Percentiles rank a stretch among this genome's conserved stretches.
These are phyloP conservation scores for Ustilago loliicola DNA, from an alignment of 1,284 basidiomycete species.

Conservation along the genomic window DNA sequence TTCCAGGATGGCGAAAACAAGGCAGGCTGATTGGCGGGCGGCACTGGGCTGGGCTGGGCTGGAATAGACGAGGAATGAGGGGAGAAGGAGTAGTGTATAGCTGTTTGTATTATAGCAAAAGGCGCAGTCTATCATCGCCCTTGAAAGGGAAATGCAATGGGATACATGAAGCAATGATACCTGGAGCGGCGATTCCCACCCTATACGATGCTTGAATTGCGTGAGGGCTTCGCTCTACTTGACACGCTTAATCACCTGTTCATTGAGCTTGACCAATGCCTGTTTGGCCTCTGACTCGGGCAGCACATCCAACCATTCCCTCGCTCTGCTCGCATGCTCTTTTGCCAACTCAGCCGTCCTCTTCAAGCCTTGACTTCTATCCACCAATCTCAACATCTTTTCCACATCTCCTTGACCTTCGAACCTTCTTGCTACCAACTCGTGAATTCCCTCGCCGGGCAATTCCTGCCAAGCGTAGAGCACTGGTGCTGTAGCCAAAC, in stretches of 20 bases:
- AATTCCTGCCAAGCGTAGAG: conserved; percentile 95
- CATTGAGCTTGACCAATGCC: conserved; percentile 58
- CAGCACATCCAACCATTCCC: conserved; percentile 48
- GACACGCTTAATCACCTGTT: conserved; percentile 62
- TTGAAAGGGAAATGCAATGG: background rate
- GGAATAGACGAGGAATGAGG: too few species aligned
- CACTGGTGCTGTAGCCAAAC: conserved; percentile 90
- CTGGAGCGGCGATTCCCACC: too few species aligned
- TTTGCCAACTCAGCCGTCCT: conserved; percentile 64
- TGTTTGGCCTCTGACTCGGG: conserved; percentile 62
- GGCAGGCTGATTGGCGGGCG: too few species aligned
- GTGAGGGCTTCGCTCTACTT: too few species aligned
- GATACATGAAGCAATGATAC: background rate
- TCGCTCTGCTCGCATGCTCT: conserved; percentile 60
- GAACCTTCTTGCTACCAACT: conserved; percentile 88
- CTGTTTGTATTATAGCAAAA: background rate
- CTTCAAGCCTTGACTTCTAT: conserved; percentile 55
- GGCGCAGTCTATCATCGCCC: background rate
- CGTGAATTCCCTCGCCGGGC: conserved; percentile 74
- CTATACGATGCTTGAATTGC: too few species aligned
- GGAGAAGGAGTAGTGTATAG: background rate
- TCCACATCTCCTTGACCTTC: conserved; percentile 86
- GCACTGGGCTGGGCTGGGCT: too few species aligned
- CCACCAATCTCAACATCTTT: conserved; percentile 68
- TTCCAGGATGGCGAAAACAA: background rate